A percentile compares a stretch with the other conserved stretches of the same genome.
phyloP scores from a whole-genome alignment of 169 alveolate genomes.

The Plasmodium cynomolgi region DNA sequence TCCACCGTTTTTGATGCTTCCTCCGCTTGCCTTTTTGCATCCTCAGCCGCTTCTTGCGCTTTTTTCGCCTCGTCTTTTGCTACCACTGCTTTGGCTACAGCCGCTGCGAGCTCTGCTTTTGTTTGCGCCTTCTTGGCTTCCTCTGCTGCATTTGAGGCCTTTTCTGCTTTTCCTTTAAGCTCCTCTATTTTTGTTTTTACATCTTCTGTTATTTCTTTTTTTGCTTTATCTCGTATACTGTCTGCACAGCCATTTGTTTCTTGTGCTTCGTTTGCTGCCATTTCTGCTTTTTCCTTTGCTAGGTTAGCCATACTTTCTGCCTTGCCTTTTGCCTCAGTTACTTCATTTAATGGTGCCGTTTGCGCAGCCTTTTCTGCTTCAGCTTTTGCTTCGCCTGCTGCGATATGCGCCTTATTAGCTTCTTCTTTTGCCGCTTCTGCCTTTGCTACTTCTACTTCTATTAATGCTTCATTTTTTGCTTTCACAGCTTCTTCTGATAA shows the following conservation, averaged over 20 bases:
- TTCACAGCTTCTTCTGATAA: not conserved
- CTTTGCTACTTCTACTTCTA: not conserved
- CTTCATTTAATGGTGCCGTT: not conserved
- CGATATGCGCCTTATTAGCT: not conserved
- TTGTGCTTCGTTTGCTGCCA: not conserved
- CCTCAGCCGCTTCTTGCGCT: not conserved
- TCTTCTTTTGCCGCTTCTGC: not conserved
- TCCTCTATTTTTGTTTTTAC: not conserved
- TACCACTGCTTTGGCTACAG: not conserved
- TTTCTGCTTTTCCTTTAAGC: not conserved
- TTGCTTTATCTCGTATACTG: not conserved
- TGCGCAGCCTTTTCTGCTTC: not conserved
- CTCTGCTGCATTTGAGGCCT: not conserved
- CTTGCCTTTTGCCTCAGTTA: not conserved
- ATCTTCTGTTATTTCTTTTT: not conserved
- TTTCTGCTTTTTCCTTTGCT: not conserved
- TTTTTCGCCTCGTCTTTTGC: not conserved
- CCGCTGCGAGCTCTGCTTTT: not conserved
- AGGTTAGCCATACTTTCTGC: not conserved
- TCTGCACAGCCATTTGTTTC: not conserved
- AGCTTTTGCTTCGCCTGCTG: not conserved
- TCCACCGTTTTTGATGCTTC: not conserved
- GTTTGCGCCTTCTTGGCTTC: not conserved
- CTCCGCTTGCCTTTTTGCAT: not conserved
- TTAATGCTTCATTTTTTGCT: not conserved